Conservation (phyloP, 805 yeast genomes). For the Cyberlindnera galapagoensis region DNA sequence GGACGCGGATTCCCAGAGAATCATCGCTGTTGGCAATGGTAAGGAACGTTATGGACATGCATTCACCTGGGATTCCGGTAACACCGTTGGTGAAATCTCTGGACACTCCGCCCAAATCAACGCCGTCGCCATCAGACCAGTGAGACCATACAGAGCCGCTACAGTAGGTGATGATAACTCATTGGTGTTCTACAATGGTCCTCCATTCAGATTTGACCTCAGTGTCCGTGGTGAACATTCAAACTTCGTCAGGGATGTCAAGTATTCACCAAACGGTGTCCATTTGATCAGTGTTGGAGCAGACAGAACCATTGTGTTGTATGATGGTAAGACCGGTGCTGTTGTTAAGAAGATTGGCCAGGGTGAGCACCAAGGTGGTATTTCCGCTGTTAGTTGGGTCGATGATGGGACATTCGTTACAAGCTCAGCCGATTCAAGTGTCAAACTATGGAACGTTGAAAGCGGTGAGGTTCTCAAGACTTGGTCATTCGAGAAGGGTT, state of each 20-base stretch:
- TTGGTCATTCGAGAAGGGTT: slow-evolving; percentile 42
- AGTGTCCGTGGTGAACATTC: slow-evolving; percentile 70
- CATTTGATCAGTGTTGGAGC: slow-evolving; percentile 75
- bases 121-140: slow-evolving; percentile 75
- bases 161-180: slow-evolving; percentile 89
- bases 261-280: slow-evolving; percentile 76
- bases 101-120: slow-evolving; percentile 85
- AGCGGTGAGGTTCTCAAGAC: slow-evolving; percentile 36
- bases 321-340: slow-evolving; percentile 87
- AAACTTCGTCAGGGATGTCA: slow-evolving; percentile 74
- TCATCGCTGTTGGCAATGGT: slow-evolving; percentile 94
- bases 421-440: slow-evolving; percentile 73
- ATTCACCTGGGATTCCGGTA: slow-evolving; percentile 91
- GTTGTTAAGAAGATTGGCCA: slow-evolving; percentile 41
- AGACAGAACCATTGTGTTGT: slow-evolving; percentile 69
- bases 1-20: slow-evolving; percentile 83
- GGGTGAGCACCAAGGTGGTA: slow-evolving; percentile 64
- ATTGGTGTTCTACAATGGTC: slow-evolving; percentile 80
- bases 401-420: slow-evolving; percentile 61
- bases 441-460: slow-evolving; percentile 58
- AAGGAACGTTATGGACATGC: slow-evolving; percentile 89
- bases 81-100: slow-evolving; percentile 91
- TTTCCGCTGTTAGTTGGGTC: slow-evolving; percentile 72
- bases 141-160: slow-evolving; percentile 86
- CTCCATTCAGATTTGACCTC: slow-evolving; percentile 83